A percentile compares a stretch with the other conserved stretches of the same genome.
These are phyloP conservation scores for Pichia sp. DNA, from an alignment of 1,139 yeast genomes.

Conservation along the genomic window DNA sequence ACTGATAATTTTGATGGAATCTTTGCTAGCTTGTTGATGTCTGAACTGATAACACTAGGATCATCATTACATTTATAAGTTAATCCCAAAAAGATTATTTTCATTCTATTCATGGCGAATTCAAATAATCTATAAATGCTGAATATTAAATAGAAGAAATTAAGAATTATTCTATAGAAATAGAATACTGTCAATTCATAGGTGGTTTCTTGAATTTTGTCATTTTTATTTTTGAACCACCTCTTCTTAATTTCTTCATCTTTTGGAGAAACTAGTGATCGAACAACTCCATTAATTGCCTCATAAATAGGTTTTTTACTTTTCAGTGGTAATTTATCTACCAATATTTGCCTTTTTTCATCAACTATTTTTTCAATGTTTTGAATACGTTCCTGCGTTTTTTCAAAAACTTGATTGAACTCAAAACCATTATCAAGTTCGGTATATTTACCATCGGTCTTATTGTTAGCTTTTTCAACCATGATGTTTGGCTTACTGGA, in stretches of 20 bases:
- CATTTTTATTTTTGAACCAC: slow-evolving; percentile 8
- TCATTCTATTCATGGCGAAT: slow-evolving; percentile 44
- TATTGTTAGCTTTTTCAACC: background rate
- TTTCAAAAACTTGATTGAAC: slow-evolving; percentile 9
- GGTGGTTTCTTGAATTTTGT: background rate
- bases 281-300: slow-evolving; percentile 15
- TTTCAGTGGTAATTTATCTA: slow-evolving; percentile 12
- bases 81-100: slow-evolving; percentile 51
- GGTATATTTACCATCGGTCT: background rate
- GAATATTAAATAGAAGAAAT: slow-evolving; percentile 45
- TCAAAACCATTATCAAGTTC: background rate
- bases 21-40: slow-evolving; percentile 62
- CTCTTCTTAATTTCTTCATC: slow-evolving; percentile 9
- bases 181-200: slow-evolving; percentile 17
- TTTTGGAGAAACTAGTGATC: slow-evolving; percentile 18
- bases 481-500: too few relatives aligned
- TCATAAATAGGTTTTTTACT: slow-evolving; percentile 11
- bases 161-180: slow-evolving; percentile 37
- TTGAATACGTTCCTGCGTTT: slow-evolving; percentile 12
- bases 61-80: slow-evolving; percentile 76
- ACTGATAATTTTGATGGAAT: slow-evolving; percentile 73
- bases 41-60: slow-evolving; percentile 81
- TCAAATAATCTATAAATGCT: slow-evolving; percentile 47
- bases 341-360: background rate
- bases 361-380: slow-evolving; percentile 1